These are phyloP conservation scores for Leishmania amazonensis DNA, from an alignment of 208 protist species.

Conservation along the genomic window DNA sequence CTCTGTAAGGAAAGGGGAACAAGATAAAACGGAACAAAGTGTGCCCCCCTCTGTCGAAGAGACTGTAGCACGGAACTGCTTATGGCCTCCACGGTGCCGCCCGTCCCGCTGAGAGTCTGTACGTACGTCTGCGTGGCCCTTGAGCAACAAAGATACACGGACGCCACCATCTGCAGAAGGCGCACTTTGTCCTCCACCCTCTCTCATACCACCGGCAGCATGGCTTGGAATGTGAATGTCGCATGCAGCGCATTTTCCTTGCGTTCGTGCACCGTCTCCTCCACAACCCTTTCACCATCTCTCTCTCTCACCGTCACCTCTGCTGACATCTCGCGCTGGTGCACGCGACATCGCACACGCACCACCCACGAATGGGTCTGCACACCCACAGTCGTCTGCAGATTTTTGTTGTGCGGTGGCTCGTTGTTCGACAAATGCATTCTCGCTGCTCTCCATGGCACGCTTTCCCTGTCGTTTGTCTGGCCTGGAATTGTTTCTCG, in stretches of 20 bases:
- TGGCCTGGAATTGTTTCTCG: not conserved
- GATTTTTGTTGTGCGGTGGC: not conserved
- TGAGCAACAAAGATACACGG: not conserved
- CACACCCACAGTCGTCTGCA: not conserved
- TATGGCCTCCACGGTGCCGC: not conserved
- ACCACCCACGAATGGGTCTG: not conserved
- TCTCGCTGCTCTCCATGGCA: not conserved
- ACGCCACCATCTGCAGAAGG: no score
- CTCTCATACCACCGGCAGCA: not conserved
- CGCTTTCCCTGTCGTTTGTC: not conserved
- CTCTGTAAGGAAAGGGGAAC: not conserved
- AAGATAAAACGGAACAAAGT: not conserved
- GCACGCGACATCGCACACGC: not conserved
- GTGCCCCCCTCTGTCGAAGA: not conserved
- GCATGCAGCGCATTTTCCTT: not conserved
- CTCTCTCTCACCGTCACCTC: not conserved
- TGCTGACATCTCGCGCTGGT: not conserved
- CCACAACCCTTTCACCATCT: not conserved
- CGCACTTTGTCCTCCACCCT: not conserved
- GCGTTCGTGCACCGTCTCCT: not conserved
- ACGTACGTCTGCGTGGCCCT: not conserved
- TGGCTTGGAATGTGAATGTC: not conserved
- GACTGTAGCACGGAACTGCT: not conserved
- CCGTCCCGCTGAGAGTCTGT: not conserved
- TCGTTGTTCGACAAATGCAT: not conserved